Conservation (phyloP, 345 rosid species). For the Salix dunnii region DNA sequence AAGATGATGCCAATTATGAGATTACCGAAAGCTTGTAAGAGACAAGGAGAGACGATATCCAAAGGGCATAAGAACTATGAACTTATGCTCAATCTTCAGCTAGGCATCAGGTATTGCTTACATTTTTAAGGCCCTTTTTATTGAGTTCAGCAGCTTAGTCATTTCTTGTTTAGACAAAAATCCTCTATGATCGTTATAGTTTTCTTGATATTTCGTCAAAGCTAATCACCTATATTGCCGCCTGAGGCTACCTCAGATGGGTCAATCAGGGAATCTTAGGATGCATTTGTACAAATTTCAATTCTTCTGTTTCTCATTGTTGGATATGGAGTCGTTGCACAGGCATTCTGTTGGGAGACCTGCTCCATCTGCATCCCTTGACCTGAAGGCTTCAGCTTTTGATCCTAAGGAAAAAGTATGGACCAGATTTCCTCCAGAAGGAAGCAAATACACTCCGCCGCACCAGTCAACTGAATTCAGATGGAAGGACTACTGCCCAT, state of each 20-base stretch:
- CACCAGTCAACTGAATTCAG: conserved; percentile 79
- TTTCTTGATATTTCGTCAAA: too few species aligned
- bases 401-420: conserved; percentile 90
- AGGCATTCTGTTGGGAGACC: conserved; percentile 92
- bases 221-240: too few species aligned
- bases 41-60: conserved; percentile 81
- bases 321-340: not conserved
- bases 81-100: conserved; percentile 88
- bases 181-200: too few species aligned
- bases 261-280: too few species aligned
- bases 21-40: conserved; percentile 59
- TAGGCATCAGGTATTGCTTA: conserved; percentile 44
- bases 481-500: conserved; percentile 98
- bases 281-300: too few species aligned
- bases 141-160: not conserved
- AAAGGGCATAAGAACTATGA: conserved; percentile 92
- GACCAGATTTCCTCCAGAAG: conserved; percentile 92
- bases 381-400: conserved; percentile 84
- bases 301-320: too few species aligned
- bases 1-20: conserved; percentile 45
- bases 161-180: too few species aligned
- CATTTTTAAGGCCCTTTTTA: not conserved
- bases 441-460: conserved; percentile 87
- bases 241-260: too few species aligned
- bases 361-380: conserved; percentile 65